Base-by-base conservation (phyloP, 371 early-diverging fungal species). In the Lichtheimia ornata region DNA sequence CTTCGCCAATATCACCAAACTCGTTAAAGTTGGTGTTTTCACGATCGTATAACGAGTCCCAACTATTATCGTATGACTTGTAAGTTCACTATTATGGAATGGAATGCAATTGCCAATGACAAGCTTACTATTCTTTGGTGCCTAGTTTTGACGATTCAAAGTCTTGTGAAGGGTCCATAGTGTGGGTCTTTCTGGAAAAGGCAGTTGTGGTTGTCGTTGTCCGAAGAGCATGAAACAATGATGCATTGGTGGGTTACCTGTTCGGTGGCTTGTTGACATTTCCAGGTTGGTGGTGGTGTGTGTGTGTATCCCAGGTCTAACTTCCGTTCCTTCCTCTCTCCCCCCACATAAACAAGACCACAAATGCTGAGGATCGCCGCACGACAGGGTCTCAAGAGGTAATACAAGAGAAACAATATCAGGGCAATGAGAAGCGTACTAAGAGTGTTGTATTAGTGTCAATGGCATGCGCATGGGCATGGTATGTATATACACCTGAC, bases 1-100 rank as follows among this genome's bases (percentile, higher is more conserved):
- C 77, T 70, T 95, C 94, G 35, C 95, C 95, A 72, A 90, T 90
- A 65, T 95, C 96, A 9, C 93, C 92, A 66, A 84, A 78, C 47
- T 91, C 91, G 25, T 86, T 70, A 68, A 88, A 95, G 72, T 94
- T 94, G 62, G 55, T 70, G 45, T 92, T 82, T 67, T 95, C 96
- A 15, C 86, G 80, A 53, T 86, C 82, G 64, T 95, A 95, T 14
- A 89, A 84, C 12, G 77, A 72, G 71, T 95, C 92, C 96, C 96
- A 95, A 78, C 88, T 88, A 40, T 49, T 51, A 42, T 12, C n/a
- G 45, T 3, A 22, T 25, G 24, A 9, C 18, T 35, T 4, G 24
- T 51, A n/a, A 51, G 4, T 17, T 17, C n/a, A 40, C 0, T n/a
- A 40, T 5, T 2, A 6, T 25, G 45, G 17, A n/a, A 18, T n/a